Base-by-base conservation (phyloP, 352 stramenopile species). In the Phytophthora aleatoria region DNA sequence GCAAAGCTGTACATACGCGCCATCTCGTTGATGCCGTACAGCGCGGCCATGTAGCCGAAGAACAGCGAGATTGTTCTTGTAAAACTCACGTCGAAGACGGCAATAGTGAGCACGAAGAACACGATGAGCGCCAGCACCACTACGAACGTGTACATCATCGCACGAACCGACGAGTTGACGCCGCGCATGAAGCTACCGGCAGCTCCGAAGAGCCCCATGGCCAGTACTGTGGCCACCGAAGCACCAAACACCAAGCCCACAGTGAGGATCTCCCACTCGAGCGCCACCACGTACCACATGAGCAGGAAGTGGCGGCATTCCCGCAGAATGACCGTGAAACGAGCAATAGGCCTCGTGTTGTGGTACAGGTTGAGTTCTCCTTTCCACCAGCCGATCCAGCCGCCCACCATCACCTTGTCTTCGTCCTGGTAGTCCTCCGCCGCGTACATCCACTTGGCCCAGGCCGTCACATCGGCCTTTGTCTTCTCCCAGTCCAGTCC, bases 21-120 rank as follows among this genome's bases (percentile, higher is more conserved):
- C 83, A 92, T 92, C 64, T 95, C 87, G 59, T 95, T 95, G 42
- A 95, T 76, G 31, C 85, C 87, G 55, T 95, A 95, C 12, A 93
- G 60, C 28, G 71, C 65, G 2, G 76, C 83, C 61, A 90, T 78
- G 69, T 92, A 95, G 15, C 87, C 87, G 43, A 92, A 95, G 59
- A 95, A 95, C 24, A 95, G 70, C 24, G 85, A 66, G 15, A 95
- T 61, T 1, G 77, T 77, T 5, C 70, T 61, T 4, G 61, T 68
- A 3, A 80, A 69, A 15, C 57, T 67, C 5, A 77, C 54, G 44
- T 76, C 63, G 12, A 82, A 77, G 8, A 79, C 73, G 12, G 70
- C 71, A 11, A 80, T 57, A 1, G 75, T 61, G 0, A 73, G 27
- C 4, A 95, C 64, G 36, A 92, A 90, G 57, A 78, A 92, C 16